These are phyloP conservation scores for Heterobasidion annosum DNA, from an alignment of 1,284 basidiomycete species.

Conservation along the genomic window DNA sequence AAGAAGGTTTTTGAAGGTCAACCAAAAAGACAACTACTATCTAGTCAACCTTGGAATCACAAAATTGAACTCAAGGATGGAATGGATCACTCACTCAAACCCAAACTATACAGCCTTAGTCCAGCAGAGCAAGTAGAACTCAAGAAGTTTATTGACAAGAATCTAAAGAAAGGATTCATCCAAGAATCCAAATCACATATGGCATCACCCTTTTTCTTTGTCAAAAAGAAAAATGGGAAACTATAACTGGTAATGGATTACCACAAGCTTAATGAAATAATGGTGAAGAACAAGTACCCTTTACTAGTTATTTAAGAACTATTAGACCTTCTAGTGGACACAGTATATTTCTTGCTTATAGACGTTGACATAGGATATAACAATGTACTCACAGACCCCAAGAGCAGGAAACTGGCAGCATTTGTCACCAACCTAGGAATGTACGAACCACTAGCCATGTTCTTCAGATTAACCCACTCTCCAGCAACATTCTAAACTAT, in stretches of 20 bases:
- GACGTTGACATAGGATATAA: conserved; percentile 6
- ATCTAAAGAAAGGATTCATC: neutral
- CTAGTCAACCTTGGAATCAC: neutral
- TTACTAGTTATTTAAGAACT: conserved; percentile 4
- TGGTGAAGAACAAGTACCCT: conserved; percentile 2
- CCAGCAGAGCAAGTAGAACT: no score
- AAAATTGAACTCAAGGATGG: neutral
- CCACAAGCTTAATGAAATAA: conserved; percentile 9
- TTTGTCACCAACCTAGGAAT: neutral
- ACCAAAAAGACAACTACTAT: no score
- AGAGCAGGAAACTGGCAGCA: neutral
- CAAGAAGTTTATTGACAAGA: no score
- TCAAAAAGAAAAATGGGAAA: neutral
- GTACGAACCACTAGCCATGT: neutral
- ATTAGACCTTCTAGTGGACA: neutral
- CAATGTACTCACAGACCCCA: neutral
- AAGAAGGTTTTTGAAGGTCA: no score
- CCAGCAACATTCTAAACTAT: neutral
- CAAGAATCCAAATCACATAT: neutral
- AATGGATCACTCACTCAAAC: neutral
- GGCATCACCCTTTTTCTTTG: neutral
- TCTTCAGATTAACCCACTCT: neutral
- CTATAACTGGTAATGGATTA: conserved; percentile 7
- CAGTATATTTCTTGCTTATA: conserved; percentile 6
- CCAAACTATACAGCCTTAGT: no score